Evolutionary conservation across 257 asterid genomes (phyloP).

Genomic region (Lycium ferocissimum): DNA sequence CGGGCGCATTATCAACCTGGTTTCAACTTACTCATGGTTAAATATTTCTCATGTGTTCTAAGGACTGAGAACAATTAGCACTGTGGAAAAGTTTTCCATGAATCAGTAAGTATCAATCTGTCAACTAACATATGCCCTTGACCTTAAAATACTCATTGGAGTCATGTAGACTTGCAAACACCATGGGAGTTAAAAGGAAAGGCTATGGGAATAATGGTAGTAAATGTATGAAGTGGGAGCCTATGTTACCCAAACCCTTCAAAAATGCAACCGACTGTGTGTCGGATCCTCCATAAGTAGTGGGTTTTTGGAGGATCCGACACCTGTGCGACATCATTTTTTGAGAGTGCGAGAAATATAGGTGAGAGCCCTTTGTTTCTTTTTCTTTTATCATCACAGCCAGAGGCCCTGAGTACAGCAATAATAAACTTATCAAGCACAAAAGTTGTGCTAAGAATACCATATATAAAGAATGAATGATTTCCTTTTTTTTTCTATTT

Average conservation of each 20-base stretch:
- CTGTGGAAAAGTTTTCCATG: too few species aligned
- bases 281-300: neutral
- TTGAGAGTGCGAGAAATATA: neutral
- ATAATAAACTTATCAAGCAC: neutral
- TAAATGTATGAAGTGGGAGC: too few species aligned
- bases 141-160: too few species aligned
- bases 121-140: too few species aligned
- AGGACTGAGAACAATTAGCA: neutral
- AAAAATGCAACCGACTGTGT: neutral
- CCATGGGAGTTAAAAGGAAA: too few species aligned
- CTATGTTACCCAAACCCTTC: neutral
- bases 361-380: neutral
- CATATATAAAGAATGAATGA: constrained; percentile 22
- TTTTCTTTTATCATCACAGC: neutral
- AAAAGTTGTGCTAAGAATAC: neutral
- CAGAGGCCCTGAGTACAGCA: neutral
- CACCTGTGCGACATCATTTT: neutral
- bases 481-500: constrained; percentile 21
- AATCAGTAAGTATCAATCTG: too few species aligned
- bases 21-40: neutral
- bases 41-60: neutral
- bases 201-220: too few species aligned
- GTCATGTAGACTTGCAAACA: too few species aligned
- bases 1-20: neutral
- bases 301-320: neutral